Conservation (phyloP, 352 stramenopile species). For the Phytophthora megakarya region DNA sequence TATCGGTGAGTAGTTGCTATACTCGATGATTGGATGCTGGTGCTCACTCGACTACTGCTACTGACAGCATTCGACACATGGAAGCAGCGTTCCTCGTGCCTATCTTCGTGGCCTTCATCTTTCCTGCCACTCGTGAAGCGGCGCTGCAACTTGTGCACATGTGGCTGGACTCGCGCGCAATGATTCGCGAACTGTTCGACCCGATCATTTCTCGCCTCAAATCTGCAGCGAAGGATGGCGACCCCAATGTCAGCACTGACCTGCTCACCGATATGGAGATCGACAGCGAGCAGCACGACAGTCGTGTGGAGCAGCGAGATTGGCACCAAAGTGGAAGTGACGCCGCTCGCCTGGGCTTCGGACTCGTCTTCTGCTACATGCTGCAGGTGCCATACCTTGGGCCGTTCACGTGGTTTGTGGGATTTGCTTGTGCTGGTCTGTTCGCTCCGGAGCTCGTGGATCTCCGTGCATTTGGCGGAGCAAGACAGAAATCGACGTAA, state of each 20-base stretch:
- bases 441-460: conserved; percentile 72
- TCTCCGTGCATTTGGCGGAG: conserved; percentile 80
- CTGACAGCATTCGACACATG: conserved; percentile 66
- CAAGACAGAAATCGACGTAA: conserved; percentile 34
- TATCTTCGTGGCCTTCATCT: conserved; percentile 59
- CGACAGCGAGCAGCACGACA: conserved; percentile 31
- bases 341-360: conserved; percentile 70
- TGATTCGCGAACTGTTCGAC: conserved; percentile 74
- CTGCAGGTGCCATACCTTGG: conserved; percentile 65
- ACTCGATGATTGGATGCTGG: neutral
- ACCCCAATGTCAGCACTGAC: conserved; percentile 38
- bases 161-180: conserved; percentile 67
- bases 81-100: conserved; percentile 64
- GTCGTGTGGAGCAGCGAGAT: conserved; percentile 34
- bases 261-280: conserved; percentile 42
- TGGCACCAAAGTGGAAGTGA: conserved; percentile 69
- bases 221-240: conserved; percentile 39
- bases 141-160: conserved; percentile 59
- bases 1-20: conserved; percentile 47
- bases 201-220: conserved; percentile 72
- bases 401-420: conserved; percentile 73
- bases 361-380: conserved; percentile 63
- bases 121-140: conserved; percentile 43
- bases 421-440: conserved; percentile 63
- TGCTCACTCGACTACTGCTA: conserved; percentile 8